phyloP scores from a whole-genome alignment of 2,329 filamentous ascomycete genomes.

The Trichoderma atrobrunneum region DNA sequence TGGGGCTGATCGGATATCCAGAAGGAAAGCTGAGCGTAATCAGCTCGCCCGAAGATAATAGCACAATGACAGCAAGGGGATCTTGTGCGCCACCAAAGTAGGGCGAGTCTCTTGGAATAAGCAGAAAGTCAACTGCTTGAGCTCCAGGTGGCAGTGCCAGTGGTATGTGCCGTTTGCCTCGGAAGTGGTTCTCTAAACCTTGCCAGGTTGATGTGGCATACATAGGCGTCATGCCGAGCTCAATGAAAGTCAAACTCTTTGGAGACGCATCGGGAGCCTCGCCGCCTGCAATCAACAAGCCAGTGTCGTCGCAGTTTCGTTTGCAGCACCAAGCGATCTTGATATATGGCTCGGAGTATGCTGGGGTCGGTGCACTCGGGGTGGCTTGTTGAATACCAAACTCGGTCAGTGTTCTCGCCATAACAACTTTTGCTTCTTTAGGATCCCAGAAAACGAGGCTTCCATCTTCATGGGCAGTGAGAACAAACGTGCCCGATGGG shows the following conservation, averaged over 20 bases:
- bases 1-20: constrained; percentile 85
- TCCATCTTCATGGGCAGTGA: constrained; percentile 85
- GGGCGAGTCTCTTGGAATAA: constrained; percentile 78
- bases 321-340: constrained; percentile 92
- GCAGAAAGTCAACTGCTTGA: constrained; percentile 74
- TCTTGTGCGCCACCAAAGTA: constrained; percentile 87
- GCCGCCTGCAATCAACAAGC: constrained; percentile 81
- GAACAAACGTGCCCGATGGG: constrained; percentile 84
- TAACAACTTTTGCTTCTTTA: constrained; percentile 79
- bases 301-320: constrained; percentile 89
- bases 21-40: constrained; percentile 89
- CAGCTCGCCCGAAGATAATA: constrained; percentile 83
- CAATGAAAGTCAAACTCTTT: constrained; percentile 83
- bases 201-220: constrained; percentile 94
- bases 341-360: constrained; percentile 69
- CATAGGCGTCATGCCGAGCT: constrained; percentile 82
- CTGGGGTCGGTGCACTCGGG: constrained; percentile 48
- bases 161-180: constrained; percentile 68
- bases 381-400: constrained; percentile 69
- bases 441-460: constrained; percentile 93
- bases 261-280: constrained; percentile 62
- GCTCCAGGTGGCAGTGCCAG: constrained; percentile 75
- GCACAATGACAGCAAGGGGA: constrained; percentile 76
- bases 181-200: constrained; percentile 72
- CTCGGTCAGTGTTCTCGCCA: constrained; percentile 77